These are phyloP conservation scores for Physaria fendleri DNA, from an alignment of 345 rosid species.

Conservation along the genomic window DNA sequence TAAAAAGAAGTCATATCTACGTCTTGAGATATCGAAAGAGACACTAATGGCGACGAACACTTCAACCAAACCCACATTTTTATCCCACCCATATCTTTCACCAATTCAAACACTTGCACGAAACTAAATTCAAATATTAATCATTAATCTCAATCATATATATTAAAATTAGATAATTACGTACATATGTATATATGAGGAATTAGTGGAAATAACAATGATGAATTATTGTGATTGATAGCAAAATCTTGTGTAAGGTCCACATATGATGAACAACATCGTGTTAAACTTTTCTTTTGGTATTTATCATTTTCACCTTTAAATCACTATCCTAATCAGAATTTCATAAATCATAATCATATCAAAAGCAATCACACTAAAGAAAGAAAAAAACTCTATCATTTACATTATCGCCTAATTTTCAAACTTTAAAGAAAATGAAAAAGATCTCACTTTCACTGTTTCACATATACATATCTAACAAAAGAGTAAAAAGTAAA, in stretches of 20 bases:
- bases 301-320: conserved; percentile 15
- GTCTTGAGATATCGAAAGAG: no score
- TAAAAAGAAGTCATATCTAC: no score
- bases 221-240: conserved; percentile 21
- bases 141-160: no score
- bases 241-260: conserved; percentile 23
- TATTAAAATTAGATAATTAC: no score
- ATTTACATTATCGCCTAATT: conserved; percentile 19
- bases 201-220: conserved; percentile 15
- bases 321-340: conserved; percentile 19
- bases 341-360: conserved; percentile 15
- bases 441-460: conserved; percentile 4
- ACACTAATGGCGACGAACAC: no score
- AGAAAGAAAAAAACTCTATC: not conserved
- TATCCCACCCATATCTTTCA: no score
- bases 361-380: conserved; percentile 6
- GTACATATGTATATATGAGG: no score
- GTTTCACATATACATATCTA: conserved; percentile 11
- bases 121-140: no score
- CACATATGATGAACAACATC: conserved; percentile 13
- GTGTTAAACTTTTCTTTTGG: conserved; percentile 16
- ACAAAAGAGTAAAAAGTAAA: conserved; percentile 5
- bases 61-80: no score
- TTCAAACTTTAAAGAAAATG: not conserved
- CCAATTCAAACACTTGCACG: no score